These are phyloP conservation scores for Leccinum obscurum DNA, from an alignment of 768 basidiomycete species.

Conservation along the genomic window DNA sequence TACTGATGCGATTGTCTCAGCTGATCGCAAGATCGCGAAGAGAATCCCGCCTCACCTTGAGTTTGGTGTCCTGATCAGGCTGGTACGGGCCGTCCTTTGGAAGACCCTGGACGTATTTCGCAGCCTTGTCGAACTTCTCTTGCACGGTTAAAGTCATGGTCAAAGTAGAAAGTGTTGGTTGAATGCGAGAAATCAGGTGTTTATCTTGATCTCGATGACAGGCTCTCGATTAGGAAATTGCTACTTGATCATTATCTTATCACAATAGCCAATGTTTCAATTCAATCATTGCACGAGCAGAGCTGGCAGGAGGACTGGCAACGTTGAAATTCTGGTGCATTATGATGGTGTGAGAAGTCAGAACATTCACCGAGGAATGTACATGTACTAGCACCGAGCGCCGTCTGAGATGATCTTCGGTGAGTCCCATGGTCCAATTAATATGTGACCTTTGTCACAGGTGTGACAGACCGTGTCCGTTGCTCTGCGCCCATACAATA, in stretches of 20 bases:
- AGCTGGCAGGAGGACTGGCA: neutral
- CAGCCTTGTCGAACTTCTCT: conserved; percentile 76
- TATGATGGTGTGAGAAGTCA: neutral
- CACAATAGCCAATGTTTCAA: conserved; percentile 8
- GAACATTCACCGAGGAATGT: neutral
- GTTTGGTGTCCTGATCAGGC: conserved; percentile 71
- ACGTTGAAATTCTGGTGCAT: neutral
- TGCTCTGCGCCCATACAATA: conserved; percentile 8
- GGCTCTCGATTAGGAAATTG: conserved; percentile 14
- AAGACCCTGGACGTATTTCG: conserved; percentile 60
- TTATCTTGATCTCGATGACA: conserved; percentile 22
- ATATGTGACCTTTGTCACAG: conserved; percentile 24
- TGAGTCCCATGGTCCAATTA: neutral
- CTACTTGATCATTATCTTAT: conserved; percentile 5
- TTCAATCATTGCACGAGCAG: conserved; percentile 1
- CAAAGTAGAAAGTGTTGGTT: conserved; percentile 1
- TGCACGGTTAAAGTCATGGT: conserved; percentile 50
- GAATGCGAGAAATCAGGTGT: neutral
- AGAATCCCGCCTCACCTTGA: conserved; percentile 57
- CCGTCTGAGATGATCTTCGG: conserved; percentile 8
- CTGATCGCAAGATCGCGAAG: conserved; percentile 6
- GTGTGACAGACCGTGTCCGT: conserved; percentile 25
- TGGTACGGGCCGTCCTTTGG: conserved; percentile 75
- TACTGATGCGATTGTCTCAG: conserved; percentile 54
- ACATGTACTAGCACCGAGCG: conserved; percentile 6